Percentiles rank a stretch among this genome's conserved stretches.
These are phyloP conservation scores for Termitomyces sp. DNA, from an alignment of 1,284 basidiomycete species.

Conservation along the genomic window DNA sequence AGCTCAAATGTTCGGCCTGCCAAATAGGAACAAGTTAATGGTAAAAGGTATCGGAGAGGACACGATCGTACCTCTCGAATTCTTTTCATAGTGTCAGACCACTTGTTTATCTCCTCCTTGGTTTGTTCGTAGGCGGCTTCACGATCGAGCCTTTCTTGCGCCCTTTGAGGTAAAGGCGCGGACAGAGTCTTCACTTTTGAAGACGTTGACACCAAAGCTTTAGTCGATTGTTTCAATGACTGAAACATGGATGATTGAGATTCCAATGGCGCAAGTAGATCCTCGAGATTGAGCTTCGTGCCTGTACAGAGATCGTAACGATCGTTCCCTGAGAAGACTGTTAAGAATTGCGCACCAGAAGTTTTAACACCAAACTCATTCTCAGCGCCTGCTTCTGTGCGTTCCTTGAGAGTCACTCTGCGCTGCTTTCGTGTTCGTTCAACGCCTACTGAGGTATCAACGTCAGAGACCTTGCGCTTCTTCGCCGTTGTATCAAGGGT, in stretches of 20 bases:
- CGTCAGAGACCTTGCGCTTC: slow-evolving; percentile 65
- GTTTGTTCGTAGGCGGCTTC: slow-evolving; percentile 94
- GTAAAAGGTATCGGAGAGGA: neutral
- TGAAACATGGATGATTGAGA: slow-evolving; percentile 50
- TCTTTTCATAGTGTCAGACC: slow-evolving; percentile 87
- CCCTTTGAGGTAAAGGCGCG: slow-evolving; percentile 82
- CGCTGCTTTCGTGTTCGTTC: slow-evolving; percentile 35
- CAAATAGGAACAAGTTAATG: slow-evolving; percentile 12
- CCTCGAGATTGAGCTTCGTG: slow-evolving; percentile 61
- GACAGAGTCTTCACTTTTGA: slow-evolving; percentile 56
- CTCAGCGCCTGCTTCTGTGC: slow-evolving; percentile 71
- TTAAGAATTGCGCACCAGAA: slow-evolving; percentile 34
- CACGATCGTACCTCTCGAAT: slow-evolving; percentile 66
- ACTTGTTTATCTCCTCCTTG: slow-evolving; percentile 89
- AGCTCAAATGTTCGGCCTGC: slow-evolving; percentile 87
- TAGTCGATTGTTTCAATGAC: slow-evolving; percentile 67
- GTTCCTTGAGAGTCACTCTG: slow-evolving; percentile 58
- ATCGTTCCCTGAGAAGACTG: slow-evolving; percentile 1
- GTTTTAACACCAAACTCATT: slow-evolving; percentile 61
- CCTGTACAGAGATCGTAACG: slow-evolving; percentile 29
- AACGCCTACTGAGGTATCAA: slow-evolving; percentile 22
- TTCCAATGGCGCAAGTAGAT: slow-evolving; percentile 67
- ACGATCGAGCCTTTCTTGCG: slow-evolving; percentile 87
- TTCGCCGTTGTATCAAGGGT: slow-evolving; percentile 57
- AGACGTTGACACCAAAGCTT: slow-evolving; percentile 41